Base-by-base conservation (phyloP, 805 yeast genomes). In the Saturnispora kantuleensis region DNA sequence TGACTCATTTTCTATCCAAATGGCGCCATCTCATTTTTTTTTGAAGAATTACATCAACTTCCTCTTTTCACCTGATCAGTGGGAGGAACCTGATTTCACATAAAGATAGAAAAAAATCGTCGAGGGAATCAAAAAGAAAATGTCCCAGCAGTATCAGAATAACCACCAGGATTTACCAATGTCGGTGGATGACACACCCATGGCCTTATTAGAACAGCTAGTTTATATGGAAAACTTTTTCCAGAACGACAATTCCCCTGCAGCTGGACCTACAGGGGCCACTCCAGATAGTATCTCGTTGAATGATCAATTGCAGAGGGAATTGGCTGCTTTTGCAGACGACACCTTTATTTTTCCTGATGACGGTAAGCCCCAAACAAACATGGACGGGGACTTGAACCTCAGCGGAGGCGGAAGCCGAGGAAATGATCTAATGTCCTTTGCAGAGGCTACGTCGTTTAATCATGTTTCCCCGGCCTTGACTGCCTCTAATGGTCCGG, bases 261-360 rank as follows among this genome's bases (percentile, higher is more conserved):
- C 54, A 1, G 54, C 51, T 62, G 56, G 66, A 65, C 16, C 35
- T 5, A 49, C 63, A 66, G 64, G 45, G 72, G 39, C 26, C 11
- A 41, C 37, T 12, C 46, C 44, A 28, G 34, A 37, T 17, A 68
- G 41, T 67, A 64, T 60, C 52, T 64, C 65, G 33, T 64, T 74
- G 26, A 79, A 75, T 51, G 78, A 74, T 49, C 71, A 74, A 42
- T 53, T 75, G 21, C 72, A 77, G 5, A 76, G 75, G 13, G 93
- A 84, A 56, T 69, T 84, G 50, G 84, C 86, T 13, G 89, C 88
- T 1, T 84, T 84, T 70, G 90, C 89, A 0, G 89, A 83, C 54
- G 89, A 82, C 47, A 73, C 85, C 2, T 84, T 84, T 52, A 74
- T 84, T 2, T 84, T 84, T 57, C 87, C 90, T 1, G 93, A 84